Evolutionary conservation across 1,284 basidiomycete genomes (phyloP).

Genomic region (Neolentinus lepideus): DNA sequence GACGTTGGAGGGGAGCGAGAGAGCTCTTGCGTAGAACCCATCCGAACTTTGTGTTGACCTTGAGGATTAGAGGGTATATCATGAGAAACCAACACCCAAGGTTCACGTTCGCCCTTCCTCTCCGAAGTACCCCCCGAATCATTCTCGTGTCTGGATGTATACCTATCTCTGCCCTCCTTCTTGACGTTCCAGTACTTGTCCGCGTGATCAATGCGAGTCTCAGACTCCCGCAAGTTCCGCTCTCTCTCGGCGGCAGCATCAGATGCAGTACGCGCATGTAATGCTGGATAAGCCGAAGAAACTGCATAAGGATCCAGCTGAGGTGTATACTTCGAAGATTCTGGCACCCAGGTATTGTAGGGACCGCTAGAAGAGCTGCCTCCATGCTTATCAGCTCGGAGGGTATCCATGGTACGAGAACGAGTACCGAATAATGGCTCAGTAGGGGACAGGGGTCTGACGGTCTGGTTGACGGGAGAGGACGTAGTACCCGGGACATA

Average conservation of each 20-base stretch:
- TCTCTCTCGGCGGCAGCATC: constrained; percentile 47
- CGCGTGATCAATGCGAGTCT: constrained; percentile 28
- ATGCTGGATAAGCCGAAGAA: constrained; percentile 6
- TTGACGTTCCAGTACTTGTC: constrained; percentile 18
- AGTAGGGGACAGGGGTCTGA: constrained; percentile 9
- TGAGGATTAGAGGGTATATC: constrained; percentile 16
- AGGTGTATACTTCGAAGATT: constrained; percentile 20
- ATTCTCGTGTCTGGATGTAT: constrained; percentile 2
- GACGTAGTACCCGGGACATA: no score
- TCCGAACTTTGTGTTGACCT: constrained; percentile 19
- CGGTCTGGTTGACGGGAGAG: no score
- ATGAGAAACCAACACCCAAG: constrained; percentile 39
- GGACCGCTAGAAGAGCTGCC: neutral
- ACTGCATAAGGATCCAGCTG: constrained; percentile 14
- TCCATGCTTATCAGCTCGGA: neutral
- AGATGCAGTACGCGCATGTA: constrained; percentile 39
- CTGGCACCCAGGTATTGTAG: neutral
- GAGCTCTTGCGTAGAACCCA: constrained; percentile 19
- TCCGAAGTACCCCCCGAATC: constrained; percentile 2
- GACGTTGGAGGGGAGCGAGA: constrained; percentile 8
- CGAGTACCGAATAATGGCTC: constrained; percentile 2
- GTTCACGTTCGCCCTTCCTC: constrained; percentile 21
- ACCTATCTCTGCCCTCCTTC: constrained; percentile 5
- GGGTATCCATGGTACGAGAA: neutral
- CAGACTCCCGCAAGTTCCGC: constrained; percentile 27